Conservation (phyloP, 345 rosid species). For the Salix arbutifolia region DNA sequence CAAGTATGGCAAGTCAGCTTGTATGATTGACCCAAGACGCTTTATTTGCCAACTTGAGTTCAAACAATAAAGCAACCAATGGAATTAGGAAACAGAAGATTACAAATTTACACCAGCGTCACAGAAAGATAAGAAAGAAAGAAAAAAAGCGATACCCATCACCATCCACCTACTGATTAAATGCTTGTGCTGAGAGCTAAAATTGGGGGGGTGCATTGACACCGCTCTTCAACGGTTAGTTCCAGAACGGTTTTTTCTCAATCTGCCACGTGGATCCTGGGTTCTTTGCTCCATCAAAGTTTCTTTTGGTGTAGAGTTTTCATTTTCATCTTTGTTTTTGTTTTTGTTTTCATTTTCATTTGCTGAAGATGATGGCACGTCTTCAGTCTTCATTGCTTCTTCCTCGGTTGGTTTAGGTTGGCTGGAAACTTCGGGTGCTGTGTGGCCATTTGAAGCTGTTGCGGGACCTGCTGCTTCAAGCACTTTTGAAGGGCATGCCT, state of each 20-base stretch:
- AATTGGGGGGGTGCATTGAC: not conserved
- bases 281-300: slow-evolving; percentile 48
- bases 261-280: slow-evolving; percentile 34
- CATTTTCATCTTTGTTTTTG: slow-evolving; percentile 18
- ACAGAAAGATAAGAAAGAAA: slow-evolving; percentile 18
- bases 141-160: slow-evolving; percentile 22
- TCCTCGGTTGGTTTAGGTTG: slow-evolving; percentile 32
- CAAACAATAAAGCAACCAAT: slow-evolving; percentile 45
- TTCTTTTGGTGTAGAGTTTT: slow-evolving; percentile 47
- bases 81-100: slow-evolving; percentile 25
- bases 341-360: slow-evolving; percentile 23
- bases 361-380: slow-evolving; percentile 32
- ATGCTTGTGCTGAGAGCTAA: slow-evolving; percentile 25
- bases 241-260: slow-evolving; percentile 50
- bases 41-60: slow-evolving; percentile 16
- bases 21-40: slow-evolving; percentile 3
- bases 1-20: not conserved
- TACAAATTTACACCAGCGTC: slow-evolving; percentile 42
- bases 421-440: slow-evolving; percentile 31
- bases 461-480: slow-evolving; percentile 35
- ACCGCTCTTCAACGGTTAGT: slow-evolving; percentile 20
- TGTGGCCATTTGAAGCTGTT: slow-evolving; percentile 19
- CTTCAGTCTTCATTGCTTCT: slow-evolving; percentile 47
- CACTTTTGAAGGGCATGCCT: slow-evolving; percentile 35
- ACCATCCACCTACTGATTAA: slow-evolving; percentile 29